Conservation (phyloP, 495 filamentous ascomycete genomes). For the Lophium mytilinum region DNA sequence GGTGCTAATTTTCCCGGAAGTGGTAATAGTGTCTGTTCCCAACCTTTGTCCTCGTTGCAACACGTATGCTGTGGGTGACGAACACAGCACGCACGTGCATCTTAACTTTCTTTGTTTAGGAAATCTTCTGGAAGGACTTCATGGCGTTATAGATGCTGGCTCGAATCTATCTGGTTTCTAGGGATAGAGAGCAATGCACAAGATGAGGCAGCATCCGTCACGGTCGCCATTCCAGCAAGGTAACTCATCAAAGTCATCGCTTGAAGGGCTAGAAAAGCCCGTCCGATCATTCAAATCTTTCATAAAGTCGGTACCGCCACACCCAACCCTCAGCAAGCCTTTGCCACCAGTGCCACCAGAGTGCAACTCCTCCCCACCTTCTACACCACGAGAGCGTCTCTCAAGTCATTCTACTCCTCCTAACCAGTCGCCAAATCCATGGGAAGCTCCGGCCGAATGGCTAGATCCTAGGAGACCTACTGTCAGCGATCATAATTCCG, state of each 20-base stretch:
- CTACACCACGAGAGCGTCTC: neutral
- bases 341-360: slow-evolving; percentile 13
- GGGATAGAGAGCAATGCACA: slow-evolving; percentile 8
- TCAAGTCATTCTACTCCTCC: neutral
- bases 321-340: slow-evolving; percentile 9
- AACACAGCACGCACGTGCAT: neutral
- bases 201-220: slow-evolving; percentile 1
- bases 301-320: slow-evolving; percentile 15
- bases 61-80: neutral
- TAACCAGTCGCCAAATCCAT: neutral
- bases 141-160: slow-evolving; percentile 1
- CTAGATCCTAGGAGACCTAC: neutral
- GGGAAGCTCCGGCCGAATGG: slow-evolving; percentile 20
- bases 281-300: slow-evolving; percentile 25
- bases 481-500: too few relatives aligned
- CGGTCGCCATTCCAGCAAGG: slow-evolving; percentile 12
- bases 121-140: slow-evolving; percentile 14
- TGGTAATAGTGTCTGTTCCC: neutral
- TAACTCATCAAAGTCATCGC: slow-evolving; percentile 13
- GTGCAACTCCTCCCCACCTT: neutral
- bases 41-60: neutral
- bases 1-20: neutral
- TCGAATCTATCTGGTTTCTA: neutral
- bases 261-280: slow-evolving; percentile 24
- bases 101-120: neutral